phyloP scores from a whole-genome alignment of 164 flowering plant species.

The Dillenia turbinata region DNA sequence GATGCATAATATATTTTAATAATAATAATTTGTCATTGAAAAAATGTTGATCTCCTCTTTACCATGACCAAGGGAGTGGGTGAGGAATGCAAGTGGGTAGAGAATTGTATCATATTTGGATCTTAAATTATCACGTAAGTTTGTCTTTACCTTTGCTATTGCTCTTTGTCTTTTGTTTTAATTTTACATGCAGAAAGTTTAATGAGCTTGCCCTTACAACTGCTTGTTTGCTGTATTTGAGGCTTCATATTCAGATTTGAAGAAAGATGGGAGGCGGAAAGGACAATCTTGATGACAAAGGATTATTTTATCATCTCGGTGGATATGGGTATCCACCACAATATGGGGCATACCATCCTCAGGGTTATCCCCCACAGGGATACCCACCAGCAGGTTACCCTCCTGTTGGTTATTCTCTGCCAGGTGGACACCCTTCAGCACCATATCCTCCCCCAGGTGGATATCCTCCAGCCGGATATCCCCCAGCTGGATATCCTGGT shows the following conservation, averaged over 20 bases:
- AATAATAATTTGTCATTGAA: no score
- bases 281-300: slow-evolving; percentile 28
- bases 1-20: no score
- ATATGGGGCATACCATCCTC: slow-evolving; percentile 13
- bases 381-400: slow-evolving; percentile 20
- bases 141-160: no score
- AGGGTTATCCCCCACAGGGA: slow-evolving; percentile 21
- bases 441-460: slow-evolving; percentile 22
- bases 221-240: neutral
- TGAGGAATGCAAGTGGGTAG: no score
- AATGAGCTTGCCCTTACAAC: no score
- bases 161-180: no score
- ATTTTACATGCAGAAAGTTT: no score
- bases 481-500: slow-evolving; percentile 29
- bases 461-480: slow-evolving; percentile 25
- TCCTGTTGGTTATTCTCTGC: slow-evolving; percentile 24
- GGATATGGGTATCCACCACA: slow-evolving; percentile 25
- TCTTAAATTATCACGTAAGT: no score
- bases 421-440: slow-evolving; percentile 19
- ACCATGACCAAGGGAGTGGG: no score
- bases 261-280: slow-evolving; percentile 27
- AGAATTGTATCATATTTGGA: no score
- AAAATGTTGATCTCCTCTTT: no score
- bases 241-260: slow-evolving; percentile 6
- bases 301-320: slow-evolving; percentile 33